Percentiles rank a stretch among this genome's conserved stretches.
phyloP scores from a whole-genome alignment of 2,329 filamentous ascomycete genomes.

The Pyrenophora tritici-repentis region DNA sequence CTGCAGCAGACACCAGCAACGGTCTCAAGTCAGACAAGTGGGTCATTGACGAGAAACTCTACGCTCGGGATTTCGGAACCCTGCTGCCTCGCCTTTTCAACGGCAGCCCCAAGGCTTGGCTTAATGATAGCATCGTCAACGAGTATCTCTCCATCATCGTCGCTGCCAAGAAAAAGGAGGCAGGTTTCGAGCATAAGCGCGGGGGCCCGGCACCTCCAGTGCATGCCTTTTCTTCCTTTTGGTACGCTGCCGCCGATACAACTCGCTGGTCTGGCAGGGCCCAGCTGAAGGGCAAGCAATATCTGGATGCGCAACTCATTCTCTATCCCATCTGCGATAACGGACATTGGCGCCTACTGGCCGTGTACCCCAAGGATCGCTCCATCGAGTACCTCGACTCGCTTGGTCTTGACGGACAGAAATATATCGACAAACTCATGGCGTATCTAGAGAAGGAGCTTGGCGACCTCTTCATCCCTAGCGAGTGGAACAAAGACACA shows the following conservation, averaged over 20 bases:
- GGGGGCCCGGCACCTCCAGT: conserved; percentile 64
- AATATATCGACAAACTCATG: conserved; percentile 33
- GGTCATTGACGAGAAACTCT: conserved; percentile 49
- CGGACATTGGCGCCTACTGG: conserved; percentile 73
- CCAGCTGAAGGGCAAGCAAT: conserved; percentile 53
- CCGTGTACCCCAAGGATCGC: conserved; percentile 65
- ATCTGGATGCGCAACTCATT: conserved; percentile 69
- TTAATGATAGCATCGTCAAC: conserved; percentile 79
- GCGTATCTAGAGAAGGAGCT: conserved; percentile 65
- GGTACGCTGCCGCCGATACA: conserved; percentile 60
- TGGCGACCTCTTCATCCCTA: conserved; percentile 57
- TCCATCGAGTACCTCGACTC: conserved; percentile 74
- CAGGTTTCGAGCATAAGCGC: conserved; percentile 59
- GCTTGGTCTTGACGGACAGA: conserved; percentile 54
- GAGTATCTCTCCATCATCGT: conserved; percentile 67
- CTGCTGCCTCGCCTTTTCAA: conserved; percentile 50
- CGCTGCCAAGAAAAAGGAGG: conserved; percentile 61
- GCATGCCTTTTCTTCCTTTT: conserved; percentile 68
- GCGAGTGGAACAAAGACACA: conserved; percentile 65
- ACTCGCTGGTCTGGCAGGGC: conserved; percentile 54
- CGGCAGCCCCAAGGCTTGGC: conserved; percentile 62
- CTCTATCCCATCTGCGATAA: conserved; percentile 69
- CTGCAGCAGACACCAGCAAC: conserved; percentile 19
- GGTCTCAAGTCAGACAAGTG: conserved; percentile 18
- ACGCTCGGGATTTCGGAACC: conserved; percentile 65